These are phyloP conservation scores for Fusarium sacchari DNA, from an alignment of 2,329 filamentous ascomycete genomes.

Conservation along the genomic window DNA sequence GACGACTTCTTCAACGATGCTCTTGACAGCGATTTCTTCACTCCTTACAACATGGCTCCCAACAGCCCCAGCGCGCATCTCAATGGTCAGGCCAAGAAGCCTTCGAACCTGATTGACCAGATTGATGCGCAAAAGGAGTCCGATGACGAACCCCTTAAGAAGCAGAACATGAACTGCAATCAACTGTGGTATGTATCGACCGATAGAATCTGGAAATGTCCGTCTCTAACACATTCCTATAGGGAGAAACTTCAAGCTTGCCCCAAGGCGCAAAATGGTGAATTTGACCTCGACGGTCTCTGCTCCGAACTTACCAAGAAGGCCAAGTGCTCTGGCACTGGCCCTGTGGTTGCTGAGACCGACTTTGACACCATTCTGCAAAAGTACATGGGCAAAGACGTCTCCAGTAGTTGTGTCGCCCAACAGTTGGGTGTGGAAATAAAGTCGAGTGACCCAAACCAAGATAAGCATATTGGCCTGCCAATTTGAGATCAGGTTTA, in stretches of 20 bases:
- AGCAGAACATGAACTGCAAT: conserved; percentile 80
- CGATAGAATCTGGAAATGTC: neutral
- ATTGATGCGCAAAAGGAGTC: conserved; percentile 80
- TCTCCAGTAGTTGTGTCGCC: conserved; percentile 48
- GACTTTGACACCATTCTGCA: conserved; percentile 86
- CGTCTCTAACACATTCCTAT: conserved; percentile 53
- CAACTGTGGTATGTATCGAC: conserved; percentile 83
- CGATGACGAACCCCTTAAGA: conserved; percentile 69
- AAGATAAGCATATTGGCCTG: conserved; percentile 27
- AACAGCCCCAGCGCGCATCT: conserved; percentile 54
- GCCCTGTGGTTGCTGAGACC: conserved; percentile 87
- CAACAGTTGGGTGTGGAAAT: conserved; percentile 70
- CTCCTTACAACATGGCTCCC: conserved; percentile 77
- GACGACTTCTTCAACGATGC: conserved; percentile 81
- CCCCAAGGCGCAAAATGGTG: conserved; percentile 86
- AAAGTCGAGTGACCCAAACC: conserved; percentile 39
- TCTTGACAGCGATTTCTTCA: conserved; percentile 82
- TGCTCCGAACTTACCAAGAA: conserved; percentile 95
- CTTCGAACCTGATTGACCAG: conserved; percentile 73
- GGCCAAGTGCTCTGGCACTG: conserved; percentile 91
- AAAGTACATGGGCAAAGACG: conserved; percentile 66
- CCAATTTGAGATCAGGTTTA: conserved; percentile 24
- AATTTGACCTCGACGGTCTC: conserved; percentile 92
- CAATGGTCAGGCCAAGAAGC: conserved; percentile 59
- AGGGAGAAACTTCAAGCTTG: conserved; percentile 93